Conservation (phyloP, 2,329 filamentous ascomycete species). For the Didymella sp. region DNA sequence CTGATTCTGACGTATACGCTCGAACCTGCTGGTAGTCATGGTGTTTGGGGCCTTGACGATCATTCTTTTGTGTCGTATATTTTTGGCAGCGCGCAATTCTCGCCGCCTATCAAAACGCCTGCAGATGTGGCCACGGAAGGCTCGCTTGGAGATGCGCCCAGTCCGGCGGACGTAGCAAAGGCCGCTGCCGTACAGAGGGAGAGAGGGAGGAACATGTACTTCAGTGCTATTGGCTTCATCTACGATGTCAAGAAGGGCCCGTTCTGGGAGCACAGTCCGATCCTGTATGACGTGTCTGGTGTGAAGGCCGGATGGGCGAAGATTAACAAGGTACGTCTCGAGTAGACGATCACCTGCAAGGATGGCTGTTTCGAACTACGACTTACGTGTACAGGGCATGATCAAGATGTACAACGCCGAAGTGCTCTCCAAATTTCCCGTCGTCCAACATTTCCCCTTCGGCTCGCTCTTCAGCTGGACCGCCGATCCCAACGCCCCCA, state of each 20-base stretch:
- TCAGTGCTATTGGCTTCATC: slow-evolving; percentile 94
- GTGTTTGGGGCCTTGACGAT: slow-evolving; percentile 98
- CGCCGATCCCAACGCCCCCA: slow-evolving; percentile 51
- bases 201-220: slow-evolving; percentile 72
- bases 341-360: neutral
- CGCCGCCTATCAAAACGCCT: slow-evolving; percentile 69
- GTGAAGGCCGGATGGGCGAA: slow-evolving; percentile 93
- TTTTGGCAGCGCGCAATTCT: slow-evolving; percentile 90
- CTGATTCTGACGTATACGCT: slow-evolving; percentile 91
- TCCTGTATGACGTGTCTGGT: slow-evolving; percentile 92
- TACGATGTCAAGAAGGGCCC: slow-evolving; percentile 95
- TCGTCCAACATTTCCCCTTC: slow-evolving; percentile 86
- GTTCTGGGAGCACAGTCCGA: slow-evolving; percentile 93
- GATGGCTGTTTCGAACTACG: neutral
- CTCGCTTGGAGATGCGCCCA: slow-evolving; percentile 71
- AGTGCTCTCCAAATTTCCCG: slow-evolving; percentile 94
- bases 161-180: slow-evolving; percentile 69
- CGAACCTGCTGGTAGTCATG: slow-evolving; percentile 94
- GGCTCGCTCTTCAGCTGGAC: slow-evolving; percentile 59
- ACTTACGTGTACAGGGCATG: slow-evolving; percentile 71
- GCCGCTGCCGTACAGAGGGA: slow-evolving; percentile 51
- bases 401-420: slow-evolving; percentile 99
- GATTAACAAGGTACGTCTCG: slow-evolving; percentile 71
- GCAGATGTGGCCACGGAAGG: slow-evolving; percentile 75
- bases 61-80: slow-evolving; percentile 95